Evolutionary conservation across 208 protist species (phyloP), one percentile per base, ranked within the genome.

Genomic region (Wallacemonas collosoma): DNA sequence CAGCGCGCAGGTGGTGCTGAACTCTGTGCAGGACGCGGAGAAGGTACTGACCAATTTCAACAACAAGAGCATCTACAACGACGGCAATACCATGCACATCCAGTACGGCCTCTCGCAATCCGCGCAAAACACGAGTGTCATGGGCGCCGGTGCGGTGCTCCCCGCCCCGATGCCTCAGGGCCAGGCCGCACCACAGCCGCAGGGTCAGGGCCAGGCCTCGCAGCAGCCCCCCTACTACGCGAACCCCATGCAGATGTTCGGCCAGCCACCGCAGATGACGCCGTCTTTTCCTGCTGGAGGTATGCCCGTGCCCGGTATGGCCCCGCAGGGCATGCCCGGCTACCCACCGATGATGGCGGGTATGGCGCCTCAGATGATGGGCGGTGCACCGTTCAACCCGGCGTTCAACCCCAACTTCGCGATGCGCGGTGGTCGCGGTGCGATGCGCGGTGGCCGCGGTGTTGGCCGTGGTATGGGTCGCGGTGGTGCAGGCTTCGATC

Each of bases 21-120:
- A 45, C 40, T 65, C 60, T 3, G 60, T 65, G 43, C 83, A 83
- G 48, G 76, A 83, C 36, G 88, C 92, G 12, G 81, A 93, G 71
- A 80, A 80, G 45, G 89, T 87, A 26, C 86, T 90, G 77, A 75
- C 76, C 15, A 83, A 69, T 50, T 80, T 94, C 15, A 94, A 95
- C 77, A 86, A 89, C 76, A 89, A 85, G 56, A 92, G 93, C 77
- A 97, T 97, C 72, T 97, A 90, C 79, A 91, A 92, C 71, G 87
- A 95, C 79, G 82, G 86, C 35, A 95, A 97, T 73, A 92, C 88
- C 61, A 95, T 97, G 92, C 51, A 71, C 12, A 95, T 97, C 68
- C 77, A 47, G 64, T 97, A 90, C 80, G 73, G 77, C 15, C 82
- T 57, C 71, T 70, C 77, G n/a, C 68, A 76, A 4, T 3, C 51